These are phyloP conservation scores for Vitis cinerea DNA, from an alignment of 164 flowering plant genomes.

Conservation along the genomic window DNA sequence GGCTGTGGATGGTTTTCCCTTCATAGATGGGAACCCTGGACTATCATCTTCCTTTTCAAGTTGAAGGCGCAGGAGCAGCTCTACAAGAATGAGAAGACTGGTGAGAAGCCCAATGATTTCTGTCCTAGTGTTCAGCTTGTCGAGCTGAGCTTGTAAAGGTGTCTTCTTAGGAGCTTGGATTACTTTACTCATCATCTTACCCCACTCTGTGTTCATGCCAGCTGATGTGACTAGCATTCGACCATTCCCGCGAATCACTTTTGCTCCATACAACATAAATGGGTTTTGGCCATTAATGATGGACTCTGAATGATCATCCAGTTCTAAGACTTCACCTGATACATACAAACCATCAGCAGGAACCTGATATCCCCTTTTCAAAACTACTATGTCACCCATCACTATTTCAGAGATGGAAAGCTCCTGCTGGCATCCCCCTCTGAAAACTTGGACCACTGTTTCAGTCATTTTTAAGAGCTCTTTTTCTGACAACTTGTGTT, in stretches of 20 bases:
- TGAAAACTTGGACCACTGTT: constrained; percentile 6
- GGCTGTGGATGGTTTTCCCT: constrained; percentile 9
- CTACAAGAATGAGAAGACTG: constrained; percentile 11
- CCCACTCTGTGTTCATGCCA: constrained; percentile 16
- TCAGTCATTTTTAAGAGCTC: background rate
- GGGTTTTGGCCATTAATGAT: constrained; percentile 5
- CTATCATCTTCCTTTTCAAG: constrained; percentile 9
- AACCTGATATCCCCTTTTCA: constrained; percentile 13
- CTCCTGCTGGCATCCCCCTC: constrained; percentile 2
- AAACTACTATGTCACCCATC: constrained; percentile 14
- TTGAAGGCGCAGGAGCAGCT: constrained; percentile 18
- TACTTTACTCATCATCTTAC: constrained; percentile 8
- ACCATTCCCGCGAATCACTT: constrained; percentile 9
- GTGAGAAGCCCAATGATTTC: constrained; percentile 5
- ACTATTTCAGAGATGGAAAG: constrained; percentile 1
- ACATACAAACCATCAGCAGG: constrained; percentile 22
- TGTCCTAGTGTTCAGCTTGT: background rate
- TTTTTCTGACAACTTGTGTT: background rate
- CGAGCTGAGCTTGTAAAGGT: constrained; percentile 1
- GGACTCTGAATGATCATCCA: background rate
- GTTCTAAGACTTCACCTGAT: background rate
- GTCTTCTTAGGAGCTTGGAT: background rate
- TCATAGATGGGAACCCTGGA: constrained; percentile 6
- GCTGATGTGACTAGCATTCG: constrained; percentile 19
- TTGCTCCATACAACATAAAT: constrained; percentile 3